phyloP scores from a whole-genome alignment of 192 early-diverging fungal genomes.

The Coemansia sp. region DNA sequence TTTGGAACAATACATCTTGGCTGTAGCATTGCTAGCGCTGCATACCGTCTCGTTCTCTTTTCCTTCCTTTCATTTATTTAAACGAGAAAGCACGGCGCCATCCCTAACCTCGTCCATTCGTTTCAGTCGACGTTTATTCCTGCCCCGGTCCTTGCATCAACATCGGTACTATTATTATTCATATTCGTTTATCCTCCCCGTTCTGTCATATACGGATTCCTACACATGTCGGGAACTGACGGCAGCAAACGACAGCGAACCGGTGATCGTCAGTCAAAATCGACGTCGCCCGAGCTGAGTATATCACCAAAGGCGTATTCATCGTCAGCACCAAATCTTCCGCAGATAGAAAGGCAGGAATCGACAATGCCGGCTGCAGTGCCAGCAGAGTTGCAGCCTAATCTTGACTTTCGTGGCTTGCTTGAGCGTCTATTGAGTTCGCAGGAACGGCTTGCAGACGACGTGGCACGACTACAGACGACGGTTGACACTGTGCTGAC shows the following conservation, averaged over 20 bases:
- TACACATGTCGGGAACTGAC: slow-evolving; percentile 41
- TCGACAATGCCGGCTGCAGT: slow-evolving; percentile 13
- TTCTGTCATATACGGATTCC: neutral
- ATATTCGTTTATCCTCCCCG: slow-evolving; percentile 4
- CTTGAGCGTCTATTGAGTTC: slow-evolving; percentile 32
- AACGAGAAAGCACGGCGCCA: neutral
- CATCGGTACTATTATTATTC: slow-evolving; percentile 6
- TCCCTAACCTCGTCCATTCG: neutral
- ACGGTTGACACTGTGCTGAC: slow-evolving; percentile 30
- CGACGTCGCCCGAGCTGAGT: slow-evolving; percentile 1
- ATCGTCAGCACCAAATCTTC: slow-evolving; percentile 7
- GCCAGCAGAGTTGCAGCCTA: slow-evolving; percentile 4
- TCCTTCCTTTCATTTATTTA: neutral
- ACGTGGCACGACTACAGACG: slow-evolving; percentile 39
- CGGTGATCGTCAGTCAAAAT: slow-evolving; percentile 30
- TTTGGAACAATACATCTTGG: slow-evolving; percentile 3
- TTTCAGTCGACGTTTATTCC: neutral
- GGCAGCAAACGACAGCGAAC: slow-evolving; percentile 48
- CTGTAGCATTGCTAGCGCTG: slow-evolving; percentile 11
- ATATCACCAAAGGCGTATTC: slow-evolving; percentile 8
- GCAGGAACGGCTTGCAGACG: slow-evolving; percentile 42
- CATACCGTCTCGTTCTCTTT: neutral
- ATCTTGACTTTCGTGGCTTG: slow-evolving; percentile 14
- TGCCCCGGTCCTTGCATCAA: neutral
- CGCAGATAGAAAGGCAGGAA: neutral